These are phyloP conservation scores for Colletotrichum coccodes DNA, from an alignment of 2,329 filamentous ascomycete genomes.

Conservation along the genomic window DNA sequence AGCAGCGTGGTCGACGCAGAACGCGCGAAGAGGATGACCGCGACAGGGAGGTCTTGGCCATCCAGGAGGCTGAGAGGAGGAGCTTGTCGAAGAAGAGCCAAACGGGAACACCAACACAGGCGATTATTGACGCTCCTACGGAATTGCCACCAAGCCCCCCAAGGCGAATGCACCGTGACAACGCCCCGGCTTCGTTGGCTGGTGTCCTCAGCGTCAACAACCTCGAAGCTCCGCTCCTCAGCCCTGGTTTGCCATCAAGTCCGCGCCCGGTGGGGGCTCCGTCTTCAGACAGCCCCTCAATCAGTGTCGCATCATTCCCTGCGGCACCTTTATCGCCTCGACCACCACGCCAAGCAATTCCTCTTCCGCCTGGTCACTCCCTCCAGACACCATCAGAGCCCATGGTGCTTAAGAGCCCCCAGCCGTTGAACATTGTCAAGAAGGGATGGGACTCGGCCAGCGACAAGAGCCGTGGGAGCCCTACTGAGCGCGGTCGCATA, in stretches of 20 bases:
- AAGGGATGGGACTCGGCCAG: constrained; percentile 42
- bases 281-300: constrained; percentile 4
- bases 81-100: constrained; percentile 77
- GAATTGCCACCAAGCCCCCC: constrained; percentile 50
- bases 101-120: constrained; percentile 56
- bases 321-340: constrained; percentile 75
- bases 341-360: constrained; percentile 77
- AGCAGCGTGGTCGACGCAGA: constrained; percentile 79
- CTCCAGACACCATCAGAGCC: constrained; percentile 62
- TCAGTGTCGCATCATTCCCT: constrained; percentile 73
- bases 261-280: constrained; percentile 60
- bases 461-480: constrained; percentile 48
- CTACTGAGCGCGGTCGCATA: constrained; percentile 62
- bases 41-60: constrained; percentile 75
- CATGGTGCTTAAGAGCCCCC: constrained; percentile 50
- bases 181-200: constrained; percentile 61
- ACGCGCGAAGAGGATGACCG: constrained; percentile 90
- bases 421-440: constrained; percentile 51
- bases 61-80: constrained; percentile 74
- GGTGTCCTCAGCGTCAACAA: constrained; percentile 56
- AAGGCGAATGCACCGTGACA: constrained; percentile 47
- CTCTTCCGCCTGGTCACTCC: constrained; percentile 76
- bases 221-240: constrained; percentile 58
- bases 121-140: constrained; percentile 41
- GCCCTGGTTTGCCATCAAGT: constrained; percentile 69